Evolutionary conservation across 495 filamentous ascomycete species (phyloP).

Genomic region (Penicillium coprophilum): DNA sequence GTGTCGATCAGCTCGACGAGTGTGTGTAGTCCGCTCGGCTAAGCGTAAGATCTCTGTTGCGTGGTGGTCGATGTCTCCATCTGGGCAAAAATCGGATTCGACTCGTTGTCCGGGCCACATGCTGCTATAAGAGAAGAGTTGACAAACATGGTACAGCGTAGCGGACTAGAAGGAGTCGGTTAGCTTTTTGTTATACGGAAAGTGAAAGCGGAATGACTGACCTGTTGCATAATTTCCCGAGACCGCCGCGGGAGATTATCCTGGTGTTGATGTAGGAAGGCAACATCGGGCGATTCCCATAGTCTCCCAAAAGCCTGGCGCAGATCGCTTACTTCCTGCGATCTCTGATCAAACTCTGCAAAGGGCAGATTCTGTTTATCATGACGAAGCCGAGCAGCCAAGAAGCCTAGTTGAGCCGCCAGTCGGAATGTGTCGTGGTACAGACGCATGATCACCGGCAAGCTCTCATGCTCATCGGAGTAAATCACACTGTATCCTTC

Average conservation of each 20-base stretch:
- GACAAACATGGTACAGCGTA: conserved; percentile 49
- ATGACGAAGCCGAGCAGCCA: conserved; percentile 40
- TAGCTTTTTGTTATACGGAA: neutral
- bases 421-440: conserved; percentile 46
- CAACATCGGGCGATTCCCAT: conserved; percentile 43
- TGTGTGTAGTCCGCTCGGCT: conserved; percentile 32
- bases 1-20: conserved; percentile 39
- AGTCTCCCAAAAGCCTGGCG: conserved; percentile 41
- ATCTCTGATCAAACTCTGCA: conserved; percentile 19
- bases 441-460: conserved; percentile 45
- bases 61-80: conserved; percentile 46
- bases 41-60: conserved; percentile 46
- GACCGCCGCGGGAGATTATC: conserved; percentile 40
- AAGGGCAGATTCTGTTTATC: conserved; percentile 21
- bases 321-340: conserved; percentile 31
- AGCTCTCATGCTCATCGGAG: conserved; percentile 35
- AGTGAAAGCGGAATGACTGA: conserved; percentile 22
- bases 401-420: conserved; percentile 41
- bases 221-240: conserved; percentile 48
- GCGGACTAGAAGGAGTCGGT: conserved; percentile 33
- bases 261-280: conserved; percentile 38
- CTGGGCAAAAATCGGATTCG: conserved; percentile 29
- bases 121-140: conserved; percentile 52
- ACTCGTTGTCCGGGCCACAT: conserved; percentile 50
- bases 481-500: conserved; percentile 36